These are phyloP conservation scores for Melampsora americana DNA, from an alignment of 1,284 basidiomycete genomes.

Conservation along the genomic window DNA sequence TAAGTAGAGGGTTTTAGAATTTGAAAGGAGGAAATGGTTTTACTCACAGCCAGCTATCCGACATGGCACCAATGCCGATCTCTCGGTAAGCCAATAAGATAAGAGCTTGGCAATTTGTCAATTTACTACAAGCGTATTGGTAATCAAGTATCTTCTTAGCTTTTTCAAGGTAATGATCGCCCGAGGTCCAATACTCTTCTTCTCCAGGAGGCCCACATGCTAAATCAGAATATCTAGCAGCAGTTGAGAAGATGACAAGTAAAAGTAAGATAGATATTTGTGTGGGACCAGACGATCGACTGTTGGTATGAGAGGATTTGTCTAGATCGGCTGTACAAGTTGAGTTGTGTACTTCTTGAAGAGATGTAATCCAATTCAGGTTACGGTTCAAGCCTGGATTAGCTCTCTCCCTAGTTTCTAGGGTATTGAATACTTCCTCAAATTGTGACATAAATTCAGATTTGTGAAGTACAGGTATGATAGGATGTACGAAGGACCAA, in stretches of 20 bases:
- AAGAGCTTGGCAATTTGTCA: conserved; percentile 71
- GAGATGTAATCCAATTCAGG: conserved; percentile 51
- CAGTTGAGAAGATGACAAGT: conserved; percentile 71
- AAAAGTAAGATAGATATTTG: conserved; percentile 66
- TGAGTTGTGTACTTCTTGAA: background rate
- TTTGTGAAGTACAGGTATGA: conserved; percentile 70
- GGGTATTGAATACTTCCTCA: conserved; percentile 49
- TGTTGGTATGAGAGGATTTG: conserved; percentile 40
- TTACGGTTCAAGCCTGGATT: conserved; percentile 53
- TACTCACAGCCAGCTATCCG: conserved; percentile 73
- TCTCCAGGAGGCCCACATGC: conserved; percentile 57
- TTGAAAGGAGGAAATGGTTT: conserved; percentile 61
- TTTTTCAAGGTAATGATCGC: conserved; percentile 67
- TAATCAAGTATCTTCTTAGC: conserved; percentile 69
- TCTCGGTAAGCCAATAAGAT: conserved; percentile 76
- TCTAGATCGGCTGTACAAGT: conserved; percentile 45
- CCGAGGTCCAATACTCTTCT: conserved; percentile 72
- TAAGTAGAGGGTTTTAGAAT: background rate
- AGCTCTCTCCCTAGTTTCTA: conserved; percentile 45
- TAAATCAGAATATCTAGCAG: conserved; percentile 64
- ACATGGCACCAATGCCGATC: conserved; percentile 80
- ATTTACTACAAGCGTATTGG: conserved; percentile 64
- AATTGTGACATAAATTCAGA: conserved; percentile 65
- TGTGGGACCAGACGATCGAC: conserved; percentile 44
- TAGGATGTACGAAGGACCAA: conserved; percentile 72